Evolutionary conservation across 2,329 filamentous ascomycete genomes (phyloP), one percentile per base, ranked within the genome.

Genomic region (Falciphora oryzae): DNA sequence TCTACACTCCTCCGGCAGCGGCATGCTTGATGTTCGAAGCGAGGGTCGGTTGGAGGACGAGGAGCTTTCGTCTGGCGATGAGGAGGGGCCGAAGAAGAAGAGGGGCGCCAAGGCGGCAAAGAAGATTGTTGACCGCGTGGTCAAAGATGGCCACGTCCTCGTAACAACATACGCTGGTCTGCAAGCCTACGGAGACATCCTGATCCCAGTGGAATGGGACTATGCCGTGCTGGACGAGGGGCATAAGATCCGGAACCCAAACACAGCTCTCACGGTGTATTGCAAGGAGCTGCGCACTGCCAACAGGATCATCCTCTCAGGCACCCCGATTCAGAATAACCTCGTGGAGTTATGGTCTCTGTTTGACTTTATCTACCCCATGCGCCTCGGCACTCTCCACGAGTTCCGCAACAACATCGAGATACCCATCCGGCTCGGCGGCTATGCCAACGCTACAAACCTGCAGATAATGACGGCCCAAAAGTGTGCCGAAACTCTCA

Each of bases 271-370:
- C 68, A 97, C 96, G 0, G 91, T 98, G 63, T 91, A 93, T 69
- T 97, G 93, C 82, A 99, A 99, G 74, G 92, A 97, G 75, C 79
- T 99, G 14, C 89, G 90, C 44, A 99, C 95, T 0, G 85, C 91
- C 0, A 95, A 98, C 71, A 87, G 96, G 28, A 84, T 98, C 67
- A 98, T 99, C 66, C 81, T 99, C 1, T 98, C 96, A 0, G 95
- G 95, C 6, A 99, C 95, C 0, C 96, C 96, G 0, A 96, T 99
- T 82, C 96, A 99, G 75, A 99, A 99, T 75, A 98, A 97, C 68
- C 78, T 99, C 31, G 89, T 90, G 0, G 96, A 99, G 74, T 80
- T 99, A 0, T 99, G 95, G 94, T 98, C 94, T 0, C 79, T 99
- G 0, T 98, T 99, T 73, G 96, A 99, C 74, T 99, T 99, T 73